Base-by-base conservation (phyloP, 2,329 filamentous ascomycete species). In the Neonectria magnoliae region DNA sequence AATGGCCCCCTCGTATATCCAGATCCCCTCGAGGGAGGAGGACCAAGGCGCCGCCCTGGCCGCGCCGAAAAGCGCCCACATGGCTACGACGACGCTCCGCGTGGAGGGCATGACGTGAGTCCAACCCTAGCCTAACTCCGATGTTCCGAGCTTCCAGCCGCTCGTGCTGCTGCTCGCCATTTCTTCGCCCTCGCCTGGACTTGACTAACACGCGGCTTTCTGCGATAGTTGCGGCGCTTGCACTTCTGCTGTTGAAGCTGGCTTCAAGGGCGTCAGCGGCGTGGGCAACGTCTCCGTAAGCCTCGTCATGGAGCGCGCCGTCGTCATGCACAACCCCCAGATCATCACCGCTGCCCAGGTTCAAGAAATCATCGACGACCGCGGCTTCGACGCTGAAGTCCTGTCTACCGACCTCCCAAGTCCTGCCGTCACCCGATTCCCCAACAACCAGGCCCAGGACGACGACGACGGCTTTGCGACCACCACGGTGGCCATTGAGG, bases 301-400 rank as follows among this genome's bases (percentile, higher is more conserved):
- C 77, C 83, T 99, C 73, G 92, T 98, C 60, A 97, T 98, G 89
- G 94, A 97, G 79, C 90, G 95, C 65, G 96, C 95, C n/a, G 94
- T 98, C 45, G 85, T 98, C 38, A 91, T 94, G 80, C 96, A 99
- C 80, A 91, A 98, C 79, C 89, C 93, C 1, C 82, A 86, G 60
- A 86, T 87, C 57, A 87, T 98, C 57, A 82, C 93, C 14, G 87
- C 93, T 64, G 91, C 94, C 41, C 82, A 90, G 71, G 87, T 98
- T 64, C 89, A 88, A 76, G 93, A 97, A 70, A 93, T 92, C 38
- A 96, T 98, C 69, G 93, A 98, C 74, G 94, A 97, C 78, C 88
- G 93, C 65, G 94, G 94, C 1, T 98, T 98, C 77, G 95, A 97
- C 75, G 94, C 94, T 42, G 88, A 94, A 70, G 87, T 97, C n/a